These are phyloP conservation scores for Peronosclerospora sorghi DNA, from an alignment of 352 stramenopile genomes.

Conservation along the genomic window DNA sequence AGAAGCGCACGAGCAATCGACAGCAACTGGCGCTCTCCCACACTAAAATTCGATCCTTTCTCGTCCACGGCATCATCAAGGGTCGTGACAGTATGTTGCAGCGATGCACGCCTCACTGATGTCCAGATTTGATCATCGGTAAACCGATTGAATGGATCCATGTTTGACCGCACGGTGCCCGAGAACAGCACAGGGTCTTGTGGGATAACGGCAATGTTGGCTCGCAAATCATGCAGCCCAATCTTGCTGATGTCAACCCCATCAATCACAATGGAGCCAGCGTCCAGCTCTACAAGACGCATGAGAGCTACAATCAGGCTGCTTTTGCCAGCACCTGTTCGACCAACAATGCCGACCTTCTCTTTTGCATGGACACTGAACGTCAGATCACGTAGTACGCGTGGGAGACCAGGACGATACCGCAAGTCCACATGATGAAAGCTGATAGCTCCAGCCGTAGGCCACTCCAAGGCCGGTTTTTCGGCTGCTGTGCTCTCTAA, in stretches of 20 bases:
- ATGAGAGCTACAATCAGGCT: constrained; percentile 32
- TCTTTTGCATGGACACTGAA: constrained; percentile 52
- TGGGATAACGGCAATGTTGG: constrained; percentile 56
- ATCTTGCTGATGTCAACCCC: constrained; percentile 56
- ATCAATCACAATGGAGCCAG: constrained; percentile 75
- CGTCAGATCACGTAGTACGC: constrained; percentile 26
- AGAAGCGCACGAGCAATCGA: constrained; percentile 92
- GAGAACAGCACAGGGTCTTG: constrained; percentile 87
- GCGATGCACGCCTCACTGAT: constrained; percentile 5
- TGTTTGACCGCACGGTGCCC: constrained; percentile 80
- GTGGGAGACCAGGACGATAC: constrained; percentile 34
- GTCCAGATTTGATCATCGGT: constrained; percentile 28
- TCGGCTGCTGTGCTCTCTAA: constrained; percentile 3
- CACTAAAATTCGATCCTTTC: constrained; percentile 89
- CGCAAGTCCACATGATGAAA: constrained; percentile 32
- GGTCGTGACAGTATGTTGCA: constrained; percentile 58
- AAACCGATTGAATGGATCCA: constrained; percentile 71
- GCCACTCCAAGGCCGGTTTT: constrained; percentile 22
- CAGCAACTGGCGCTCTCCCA: constrained; percentile 91
- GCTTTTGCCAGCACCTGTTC: constrained; percentile 35
- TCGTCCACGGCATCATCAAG: constrained; percentile 87
- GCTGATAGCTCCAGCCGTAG: constrained; percentile 18
- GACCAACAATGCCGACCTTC: constrained; percentile 67
- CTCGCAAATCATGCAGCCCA: constrained; percentile 21
- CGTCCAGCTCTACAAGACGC: constrained; percentile 22